phyloP scores from a whole-genome alignment of 495 filamentous ascomycete species.

The Xylaria acuta region DNA sequence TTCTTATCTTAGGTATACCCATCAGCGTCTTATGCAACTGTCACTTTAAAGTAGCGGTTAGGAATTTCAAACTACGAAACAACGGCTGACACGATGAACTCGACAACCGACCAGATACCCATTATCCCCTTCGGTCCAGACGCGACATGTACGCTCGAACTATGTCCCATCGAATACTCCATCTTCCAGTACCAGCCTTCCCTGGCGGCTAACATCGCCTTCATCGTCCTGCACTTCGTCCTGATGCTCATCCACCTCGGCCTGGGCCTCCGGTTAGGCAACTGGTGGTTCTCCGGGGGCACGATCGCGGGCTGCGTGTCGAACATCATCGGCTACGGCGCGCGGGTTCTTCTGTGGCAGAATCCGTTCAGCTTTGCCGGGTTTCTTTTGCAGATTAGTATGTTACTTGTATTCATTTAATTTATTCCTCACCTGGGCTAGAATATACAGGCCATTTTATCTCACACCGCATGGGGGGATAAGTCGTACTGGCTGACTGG shows the following conservation, averaged over 20 bases:
- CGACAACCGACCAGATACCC: background rate
- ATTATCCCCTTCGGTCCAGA: conserved; percentile 40
- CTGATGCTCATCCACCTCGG: conserved; percentile 35
- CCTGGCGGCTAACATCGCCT: conserved; percentile 36
- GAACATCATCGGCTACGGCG: conserved; percentile 59
- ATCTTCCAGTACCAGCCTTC: conserved; percentile 43
- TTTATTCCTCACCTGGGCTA: background rate
- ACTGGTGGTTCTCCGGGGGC: conserved; percentile 47
- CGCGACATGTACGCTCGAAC: conserved; percentile 44
- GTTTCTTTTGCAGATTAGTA: conserved; percentile 59
- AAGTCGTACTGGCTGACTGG: background rate
- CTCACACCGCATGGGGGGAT: background rate
- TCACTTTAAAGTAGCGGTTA: background rate
- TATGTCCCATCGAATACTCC: conserved; percentile 43
- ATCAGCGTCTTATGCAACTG: background rate
- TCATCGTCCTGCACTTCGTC: conserved; percentile 35
- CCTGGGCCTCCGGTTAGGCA: conserved; percentile 49
- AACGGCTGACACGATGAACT: background rate
- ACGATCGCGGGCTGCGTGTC: conserved; percentile 45
- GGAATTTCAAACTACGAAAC: background rate
- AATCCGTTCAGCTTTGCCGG: conserved; percentile 55
- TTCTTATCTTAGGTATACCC: too few species aligned
- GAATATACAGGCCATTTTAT: background rate
- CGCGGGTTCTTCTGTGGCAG: conserved; percentile 51
- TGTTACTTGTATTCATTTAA: conserved; percentile 19